Evolutionary conservation across 1,139 yeast genomes (phyloP).

Genomic region (Blastobotrys aristatus): DNA sequence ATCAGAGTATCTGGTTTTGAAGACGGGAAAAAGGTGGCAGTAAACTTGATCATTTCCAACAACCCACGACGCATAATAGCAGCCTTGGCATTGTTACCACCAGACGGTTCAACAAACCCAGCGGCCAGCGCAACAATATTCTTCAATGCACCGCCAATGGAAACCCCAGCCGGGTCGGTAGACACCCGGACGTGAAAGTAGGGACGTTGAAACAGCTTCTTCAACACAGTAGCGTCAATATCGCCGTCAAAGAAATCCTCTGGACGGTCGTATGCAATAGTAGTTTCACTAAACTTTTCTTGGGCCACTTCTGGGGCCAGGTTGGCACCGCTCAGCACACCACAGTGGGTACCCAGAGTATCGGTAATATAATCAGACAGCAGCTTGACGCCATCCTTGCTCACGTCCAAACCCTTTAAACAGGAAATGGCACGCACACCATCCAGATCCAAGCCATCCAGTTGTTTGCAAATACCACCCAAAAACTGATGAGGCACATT

Average conservation of each 20-base stretch:
- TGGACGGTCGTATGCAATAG: conserved; percentile 81
- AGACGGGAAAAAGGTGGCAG: conserved; percentile 65
- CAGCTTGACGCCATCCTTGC: conserved; percentile 71
- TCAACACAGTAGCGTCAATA: conserved; percentile 61
- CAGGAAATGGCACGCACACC: conserved; percentile 83
- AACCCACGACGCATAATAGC: conserved; percentile 94
- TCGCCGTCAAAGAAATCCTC: conserved; percentile 65
- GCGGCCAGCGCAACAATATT: conserved; percentile 91
- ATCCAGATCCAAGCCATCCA: conserved; percentile 67
- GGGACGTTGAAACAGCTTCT: conserved; percentile 84
- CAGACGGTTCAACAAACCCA: conserved; percentile 91
- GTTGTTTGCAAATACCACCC: conserved; percentile 63
- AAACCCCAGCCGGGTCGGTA: conserved; percentile 88
- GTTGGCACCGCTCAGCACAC: conserved; percentile 93
- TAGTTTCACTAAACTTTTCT: conserved; percentile 92
- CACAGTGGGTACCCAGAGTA: conserved; percentile 79
- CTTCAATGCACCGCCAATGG: conserved; percentile 91
- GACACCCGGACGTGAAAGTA: conserved; percentile 91
- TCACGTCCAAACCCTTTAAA: conserved; percentile 85
- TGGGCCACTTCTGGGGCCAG: conserved; percentile 92
- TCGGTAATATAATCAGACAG: conserved; percentile 71
- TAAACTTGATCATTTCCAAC: conserved; percentile 80
- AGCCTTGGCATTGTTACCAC: conserved; percentile 95
- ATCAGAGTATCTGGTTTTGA: conserved; percentile 75
- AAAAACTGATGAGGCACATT: conserved; percentile 93